Conservation (phyloP, 305 asterid species). For the Plantago lanceolata region DNA sequence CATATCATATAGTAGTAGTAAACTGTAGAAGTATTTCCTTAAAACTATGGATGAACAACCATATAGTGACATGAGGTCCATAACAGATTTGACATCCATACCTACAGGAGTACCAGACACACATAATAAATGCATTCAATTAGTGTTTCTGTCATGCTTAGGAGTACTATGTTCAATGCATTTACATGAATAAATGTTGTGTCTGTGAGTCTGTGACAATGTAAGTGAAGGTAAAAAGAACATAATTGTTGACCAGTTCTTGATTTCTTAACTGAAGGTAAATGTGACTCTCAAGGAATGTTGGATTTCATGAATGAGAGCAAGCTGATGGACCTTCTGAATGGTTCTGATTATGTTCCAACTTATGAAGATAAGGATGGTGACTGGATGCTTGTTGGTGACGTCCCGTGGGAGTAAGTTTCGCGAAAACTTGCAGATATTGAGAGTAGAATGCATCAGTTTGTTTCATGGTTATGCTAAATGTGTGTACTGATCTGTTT, state of each 20-base stretch:
- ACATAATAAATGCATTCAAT: neutral
- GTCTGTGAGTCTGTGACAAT: neutral
- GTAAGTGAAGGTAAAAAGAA: neutral
- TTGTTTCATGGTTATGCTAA: conserved; percentile 3
- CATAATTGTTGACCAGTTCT: neutral
- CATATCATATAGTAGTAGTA: too few species aligned
- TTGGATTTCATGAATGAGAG: conserved; percentile 60
- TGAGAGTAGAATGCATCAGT: conserved; percentile 6
- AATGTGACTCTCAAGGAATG: conserved; percentile 51
- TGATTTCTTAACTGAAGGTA: conserved; percentile 30
- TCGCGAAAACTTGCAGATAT: neutral
- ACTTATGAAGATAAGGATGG: conserved; percentile 59
- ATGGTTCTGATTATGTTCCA: conserved; percentile 52
- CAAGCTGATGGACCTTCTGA: conserved; percentile 54
- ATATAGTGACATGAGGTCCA: too few species aligned
- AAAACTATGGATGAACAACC: too few species aligned
- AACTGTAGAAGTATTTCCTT: too few species aligned
- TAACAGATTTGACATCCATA: too few species aligned
- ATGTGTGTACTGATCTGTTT: neutral
- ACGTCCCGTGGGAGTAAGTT: conserved; percentile 62
- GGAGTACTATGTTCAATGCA: too few species aligned
- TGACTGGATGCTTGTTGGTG: conserved; percentile 63
- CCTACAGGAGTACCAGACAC: too few species aligned
- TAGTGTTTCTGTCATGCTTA: neutral
- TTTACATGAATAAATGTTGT: neutral